phyloP scores from a whole-genome alignment of 768 basidiomycete genomes.

The Lentinula guzmanii region DNA sequence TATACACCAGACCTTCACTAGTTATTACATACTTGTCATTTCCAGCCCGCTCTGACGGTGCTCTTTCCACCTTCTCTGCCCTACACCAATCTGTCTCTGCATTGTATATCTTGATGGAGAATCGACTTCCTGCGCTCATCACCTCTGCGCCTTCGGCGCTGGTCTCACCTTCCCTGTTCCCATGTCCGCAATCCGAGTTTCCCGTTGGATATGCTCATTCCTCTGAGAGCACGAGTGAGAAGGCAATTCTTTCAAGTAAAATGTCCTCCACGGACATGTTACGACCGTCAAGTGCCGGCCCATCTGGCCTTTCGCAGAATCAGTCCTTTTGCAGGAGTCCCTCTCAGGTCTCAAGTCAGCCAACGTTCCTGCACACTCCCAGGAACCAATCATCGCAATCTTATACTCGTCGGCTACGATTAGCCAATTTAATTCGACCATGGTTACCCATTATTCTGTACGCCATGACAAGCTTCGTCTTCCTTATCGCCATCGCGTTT shows the following conservation, averaged over 20 bases:
- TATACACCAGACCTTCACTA: background rate
- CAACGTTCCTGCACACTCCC: background rate
- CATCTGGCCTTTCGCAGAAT: background rate
- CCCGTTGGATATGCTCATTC: slow-evolving; percentile 2
- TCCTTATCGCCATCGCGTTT: slow-evolving; percentile 76
- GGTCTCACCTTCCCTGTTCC: slow-evolving; percentile 5
- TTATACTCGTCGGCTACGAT: slow-evolving; percentile 43
- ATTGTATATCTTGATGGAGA: background rate
- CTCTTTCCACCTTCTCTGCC: slow-evolving; percentile 9
- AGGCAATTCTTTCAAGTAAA: background rate
- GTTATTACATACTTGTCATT: background rate
- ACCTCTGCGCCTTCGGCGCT: slow-evolving; percentile 12
- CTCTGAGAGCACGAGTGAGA: background rate
- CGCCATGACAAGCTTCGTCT: slow-evolving; percentile 68
- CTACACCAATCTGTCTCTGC: background rate
- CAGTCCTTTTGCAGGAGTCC: background rate
- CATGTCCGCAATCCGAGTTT: slow-evolving; percentile 5
- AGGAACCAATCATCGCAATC: slow-evolving; percentile 14
- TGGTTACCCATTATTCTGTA: slow-evolving; percentile 80
- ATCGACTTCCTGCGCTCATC: slow-evolving; percentile 7
- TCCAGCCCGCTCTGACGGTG: background rate
- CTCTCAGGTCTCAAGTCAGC: background rate
- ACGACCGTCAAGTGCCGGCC: background rate
- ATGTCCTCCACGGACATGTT: background rate
- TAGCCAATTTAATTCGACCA: slow-evolving; percentile 56